These are phyloP conservation scores for Collybiopsis confluens DNA, from an alignment of 768 basidiomycete species.

Conservation along the genomic window DNA sequence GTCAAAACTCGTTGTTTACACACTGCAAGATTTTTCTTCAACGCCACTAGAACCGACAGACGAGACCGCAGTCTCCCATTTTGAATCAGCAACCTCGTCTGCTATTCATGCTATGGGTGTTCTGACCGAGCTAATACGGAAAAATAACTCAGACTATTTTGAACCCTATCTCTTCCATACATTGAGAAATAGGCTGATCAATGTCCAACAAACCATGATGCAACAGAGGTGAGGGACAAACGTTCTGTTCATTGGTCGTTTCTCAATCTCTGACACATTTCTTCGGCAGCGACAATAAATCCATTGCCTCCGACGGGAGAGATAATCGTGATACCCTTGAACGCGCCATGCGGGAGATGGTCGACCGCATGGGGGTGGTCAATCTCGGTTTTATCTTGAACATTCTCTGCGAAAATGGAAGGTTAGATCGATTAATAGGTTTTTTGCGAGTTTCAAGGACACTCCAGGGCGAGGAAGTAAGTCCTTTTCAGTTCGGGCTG, in stretches of 20 bases:
- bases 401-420: conserved; percentile 51
- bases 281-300: conserved; percentile 22
- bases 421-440: conserved; percentile 63
- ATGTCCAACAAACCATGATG: conserved; percentile 68
- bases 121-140: conserved; percentile 89
- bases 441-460: conserved; percentile 64
- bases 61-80: conserved; percentile 16
- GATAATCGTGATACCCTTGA: conserved; percentile 67
- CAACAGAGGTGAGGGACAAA: conserved; percentile 11
- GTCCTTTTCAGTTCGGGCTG: neutral
- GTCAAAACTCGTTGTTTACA: conserved; percentile 68
- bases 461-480: neutral
- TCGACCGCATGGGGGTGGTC: conserved; percentile 83
- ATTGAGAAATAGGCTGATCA: conserved; percentile 84
- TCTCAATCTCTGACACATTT: neutral
- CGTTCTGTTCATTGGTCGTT: too few relatives aligned
- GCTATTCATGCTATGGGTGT: conserved; percentile 84
- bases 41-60: conserved; percentile 7
- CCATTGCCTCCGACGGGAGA: conserved; percentile 35
- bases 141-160: conserved; percentile 98
- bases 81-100: conserved; percentile 65
- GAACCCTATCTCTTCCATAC: conserved; percentile 97
- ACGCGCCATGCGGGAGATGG: conserved; percentile 73
- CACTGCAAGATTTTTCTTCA: conserved; percentile 60
- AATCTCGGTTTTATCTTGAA: conserved; percentile 82